phyloP scores from a whole-genome alignment of 768 basidiomycete genomes.

The Rhizopogon salebrosus region DNA sequence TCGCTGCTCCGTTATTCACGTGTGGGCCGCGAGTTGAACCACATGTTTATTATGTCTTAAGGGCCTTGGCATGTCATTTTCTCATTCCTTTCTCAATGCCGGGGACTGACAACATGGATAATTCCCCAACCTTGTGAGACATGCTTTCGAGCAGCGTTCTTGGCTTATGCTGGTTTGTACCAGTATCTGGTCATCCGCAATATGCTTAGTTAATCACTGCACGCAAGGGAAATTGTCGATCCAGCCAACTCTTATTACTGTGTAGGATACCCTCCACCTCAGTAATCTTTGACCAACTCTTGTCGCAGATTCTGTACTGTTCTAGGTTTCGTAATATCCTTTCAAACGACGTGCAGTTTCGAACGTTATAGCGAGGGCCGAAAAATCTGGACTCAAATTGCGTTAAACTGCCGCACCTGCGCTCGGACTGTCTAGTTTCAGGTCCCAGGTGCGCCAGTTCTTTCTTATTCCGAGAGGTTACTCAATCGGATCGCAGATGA shows the following conservation, averaged over 20 bases:
- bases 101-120: no score
- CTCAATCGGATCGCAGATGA: conserved; percentile 11
- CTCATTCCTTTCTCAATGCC: neutral
- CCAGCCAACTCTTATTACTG: conserved; percentile 54
- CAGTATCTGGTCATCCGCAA: conserved; percentile 51
- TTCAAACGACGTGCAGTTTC: conserved; percentile 66
- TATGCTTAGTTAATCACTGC: conserved; percentile 45
- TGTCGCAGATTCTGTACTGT: conserved; percentile 51
- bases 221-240: conserved; percentile 37
- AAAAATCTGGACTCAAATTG: conserved; percentile 60
- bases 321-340: conserved; percentile 70
- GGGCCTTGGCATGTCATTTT: no score
- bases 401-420: conserved; percentile 47
- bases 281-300: conserved; percentile 19
- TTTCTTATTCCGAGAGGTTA: neutral
- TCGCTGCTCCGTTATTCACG: no score
- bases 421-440: conserved; percentile 67
- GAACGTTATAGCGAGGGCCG: conserved; percentile 73
- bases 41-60: no score
- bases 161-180: conserved; percentile 59
- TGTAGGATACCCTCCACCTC: conserved; percentile 37
- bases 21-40: no score
- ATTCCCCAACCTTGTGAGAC: neutral
- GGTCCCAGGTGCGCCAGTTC: conserved; percentile 42
- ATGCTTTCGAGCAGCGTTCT: conserved; percentile 16